phyloP scores from a whole-genome alignment of 2,329 filamentous ascomycete genomes.

The Fusarium paranaense region DNA sequence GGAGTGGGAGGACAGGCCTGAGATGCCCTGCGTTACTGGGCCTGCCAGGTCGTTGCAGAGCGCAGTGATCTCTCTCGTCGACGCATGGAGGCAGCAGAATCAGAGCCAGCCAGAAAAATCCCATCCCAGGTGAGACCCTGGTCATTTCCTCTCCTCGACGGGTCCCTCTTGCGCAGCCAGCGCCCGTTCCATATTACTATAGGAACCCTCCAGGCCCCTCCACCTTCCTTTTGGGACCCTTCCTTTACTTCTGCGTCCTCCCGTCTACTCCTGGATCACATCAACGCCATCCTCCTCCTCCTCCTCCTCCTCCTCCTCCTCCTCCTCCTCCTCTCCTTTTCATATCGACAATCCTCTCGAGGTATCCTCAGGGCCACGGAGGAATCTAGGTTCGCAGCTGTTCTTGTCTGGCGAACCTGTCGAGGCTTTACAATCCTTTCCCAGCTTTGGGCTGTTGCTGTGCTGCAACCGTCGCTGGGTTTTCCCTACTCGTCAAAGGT shows the following conservation, averaged over 20 bases:
- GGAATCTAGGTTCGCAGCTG: conserved; percentile 33
- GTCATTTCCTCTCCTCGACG: conserved; percentile 22
- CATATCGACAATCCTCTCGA: conserved; percentile 33
- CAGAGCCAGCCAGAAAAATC: conserved; percentile 31
- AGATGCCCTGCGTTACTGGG: conserved; percentile 24
- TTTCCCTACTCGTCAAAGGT: conserved; percentile 34
- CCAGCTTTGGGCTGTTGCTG: conserved; percentile 23
- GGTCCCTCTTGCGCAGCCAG: conserved; percentile 20
- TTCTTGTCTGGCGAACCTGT: conserved; percentile 25
- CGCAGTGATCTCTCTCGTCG: conserved; percentile 13
- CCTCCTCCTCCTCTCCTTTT: conserved; percentile 7
- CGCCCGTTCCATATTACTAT: conserved; percentile 38
- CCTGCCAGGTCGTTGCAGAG: conserved; percentile 9
- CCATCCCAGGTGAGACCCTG: conserved; percentile 29
- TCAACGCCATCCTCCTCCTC: conserved; percentile 21
- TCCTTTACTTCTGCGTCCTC: conserved; percentile 34
- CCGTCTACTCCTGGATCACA: conserved; percentile 17
- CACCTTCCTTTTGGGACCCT: conserved; percentile 35
- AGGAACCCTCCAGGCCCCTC: conserved; percentile 43
- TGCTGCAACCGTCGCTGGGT: conserved; percentile 30
- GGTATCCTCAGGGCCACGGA: conserved; percentile 35
- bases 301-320: conserved; percentile 3
- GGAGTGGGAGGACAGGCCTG: conserved; percentile 25
- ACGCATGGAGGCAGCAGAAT: conserved; percentile 11
- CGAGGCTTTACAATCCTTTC: conserved; percentile 21